Conservation (phyloP, 371 early-diverging fungal species). For the Syncephalastrum racemosum region DNA sequence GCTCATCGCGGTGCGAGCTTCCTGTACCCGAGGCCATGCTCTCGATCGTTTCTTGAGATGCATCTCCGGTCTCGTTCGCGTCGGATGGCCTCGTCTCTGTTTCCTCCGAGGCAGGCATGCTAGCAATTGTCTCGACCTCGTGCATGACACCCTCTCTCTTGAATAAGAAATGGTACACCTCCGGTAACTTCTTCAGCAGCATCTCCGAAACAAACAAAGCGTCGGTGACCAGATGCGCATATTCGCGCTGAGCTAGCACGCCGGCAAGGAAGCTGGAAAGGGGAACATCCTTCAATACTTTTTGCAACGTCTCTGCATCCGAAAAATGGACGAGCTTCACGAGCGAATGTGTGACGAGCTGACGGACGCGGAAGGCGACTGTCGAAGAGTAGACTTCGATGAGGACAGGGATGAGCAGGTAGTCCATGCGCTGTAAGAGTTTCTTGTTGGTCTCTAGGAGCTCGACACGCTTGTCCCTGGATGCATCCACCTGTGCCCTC, state of each 20-base stretch:
- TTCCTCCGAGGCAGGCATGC: constrained; percentile 17
- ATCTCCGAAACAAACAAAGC: constrained; percentile 58
- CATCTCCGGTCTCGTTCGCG: constrained; percentile 2
- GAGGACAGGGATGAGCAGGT: constrained; percentile 53
- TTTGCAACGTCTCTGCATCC: constrained; percentile 26
- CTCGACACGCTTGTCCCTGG: constrained; percentile 24
- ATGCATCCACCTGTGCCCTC: constrained; percentile 8
- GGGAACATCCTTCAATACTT: constrained; percentile 44
- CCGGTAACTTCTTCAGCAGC: constrained; percentile 57
- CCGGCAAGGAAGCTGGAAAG: constrained; percentile 63
- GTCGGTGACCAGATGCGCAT: constrained; percentile 53
- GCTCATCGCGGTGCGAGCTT: constrained; percentile 6
- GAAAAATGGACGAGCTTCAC: constrained; percentile 58
- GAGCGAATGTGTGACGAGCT: constrained; percentile 52
- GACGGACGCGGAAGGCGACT: constrained; percentile 55
- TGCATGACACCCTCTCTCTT: constrained; percentile 66
- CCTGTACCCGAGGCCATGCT: constrained; percentile 4
- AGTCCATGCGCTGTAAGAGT: constrained; percentile 39
- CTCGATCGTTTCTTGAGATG: constrained; percentile 2
- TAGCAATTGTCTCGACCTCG: constrained; percentile 53
- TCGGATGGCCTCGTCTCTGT: constrained; percentile 7
- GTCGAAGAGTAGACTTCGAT: constrained; percentile 60
- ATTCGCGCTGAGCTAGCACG: constrained; percentile 59
- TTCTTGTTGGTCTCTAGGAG: constrained; percentile 43
- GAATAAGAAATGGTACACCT: constrained; percentile 53